Conservation (phyloP, 371 early-diverging fungal genomes). For the Mortierella sp. region DNA sequence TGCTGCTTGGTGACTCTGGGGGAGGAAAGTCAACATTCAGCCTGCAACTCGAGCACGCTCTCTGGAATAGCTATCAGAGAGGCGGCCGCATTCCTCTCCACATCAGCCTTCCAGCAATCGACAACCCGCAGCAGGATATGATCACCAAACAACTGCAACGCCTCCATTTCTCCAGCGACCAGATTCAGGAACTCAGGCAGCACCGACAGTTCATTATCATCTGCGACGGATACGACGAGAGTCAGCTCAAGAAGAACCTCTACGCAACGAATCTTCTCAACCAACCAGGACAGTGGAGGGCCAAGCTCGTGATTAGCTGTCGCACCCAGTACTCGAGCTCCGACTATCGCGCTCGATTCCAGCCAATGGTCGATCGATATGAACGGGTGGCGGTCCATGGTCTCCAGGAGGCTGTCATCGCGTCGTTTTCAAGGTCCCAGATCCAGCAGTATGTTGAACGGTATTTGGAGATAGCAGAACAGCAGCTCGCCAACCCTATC, state of each 20-base stretch:
- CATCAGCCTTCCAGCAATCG: slow-evolving; percentile 1
- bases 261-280: slow-evolving; percentile 6
- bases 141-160: background rate
- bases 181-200: slow-evolving; percentile 7
- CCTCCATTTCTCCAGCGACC: background rate
- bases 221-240: slow-evolving; percentile 21
- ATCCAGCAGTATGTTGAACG: too few species aligned
- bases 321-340: too few species aligned
- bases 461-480: too few species aligned
- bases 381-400: too few species aligned
- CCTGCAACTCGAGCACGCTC: background rate
- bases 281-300: background rate
- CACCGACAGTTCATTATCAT: slow-evolving; percentile 9
- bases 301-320: slow-evolving; percentile 17
- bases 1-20: slow-evolving; percentile 18
- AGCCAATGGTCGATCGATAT: too few species aligned
- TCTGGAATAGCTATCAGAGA: background rate
- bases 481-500: too few species aligned
- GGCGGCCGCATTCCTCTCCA: slow-evolving; percentile 3
- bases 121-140: background rate
- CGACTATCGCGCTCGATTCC: too few species aligned
- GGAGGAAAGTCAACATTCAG: slow-evolving; percentile 21
- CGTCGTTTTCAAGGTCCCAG: too few species aligned
- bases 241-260: background rate
- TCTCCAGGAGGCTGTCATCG: too few species aligned